Conservation (phyloP, 257 asterid species). For the Perilla frutescens region DNA sequence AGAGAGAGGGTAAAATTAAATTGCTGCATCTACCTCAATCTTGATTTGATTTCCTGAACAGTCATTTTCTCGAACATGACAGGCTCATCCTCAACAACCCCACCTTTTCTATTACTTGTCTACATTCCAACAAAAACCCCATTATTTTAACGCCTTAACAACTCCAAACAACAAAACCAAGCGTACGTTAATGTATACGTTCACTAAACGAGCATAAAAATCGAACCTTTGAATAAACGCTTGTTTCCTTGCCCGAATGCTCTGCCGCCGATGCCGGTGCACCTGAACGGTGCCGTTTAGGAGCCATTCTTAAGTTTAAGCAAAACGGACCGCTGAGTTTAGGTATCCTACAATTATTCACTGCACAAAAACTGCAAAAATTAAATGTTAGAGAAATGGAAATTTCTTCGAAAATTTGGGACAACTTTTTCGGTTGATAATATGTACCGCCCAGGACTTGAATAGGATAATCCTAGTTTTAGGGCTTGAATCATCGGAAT, state of each 20-base stretch:
- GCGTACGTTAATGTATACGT: not conserved
- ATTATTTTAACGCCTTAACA: not conserved
- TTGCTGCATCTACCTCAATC: slow-evolving; percentile 53
- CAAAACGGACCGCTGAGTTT: slow-evolving; percentile 29
- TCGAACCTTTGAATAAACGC: slow-evolving; percentile 38
- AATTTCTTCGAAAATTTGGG: not conserved
- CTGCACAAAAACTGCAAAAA: slow-evolving; percentile 51
- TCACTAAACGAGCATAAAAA: not conserved
- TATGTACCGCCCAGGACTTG: slow-evolving; percentile 40
- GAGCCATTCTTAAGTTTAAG: slow-evolving; percentile 54
- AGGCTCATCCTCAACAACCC: slow-evolving; percentile 50
- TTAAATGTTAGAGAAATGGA: slow-evolving; percentile 31
- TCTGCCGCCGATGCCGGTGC: slow-evolving; percentile 41
- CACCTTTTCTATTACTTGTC: slow-evolving; percentile 42
- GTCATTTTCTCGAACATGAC: slow-evolving; percentile 62
- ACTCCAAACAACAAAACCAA: slow-evolving; percentile 9
- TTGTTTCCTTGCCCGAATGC: slow-evolving; percentile 31
- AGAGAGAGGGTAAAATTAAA: not conserved
- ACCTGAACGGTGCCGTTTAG: slow-evolving; percentile 46
- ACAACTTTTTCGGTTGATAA: not conserved
- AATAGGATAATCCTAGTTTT: slow-evolving; percentile 50
- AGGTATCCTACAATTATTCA: slow-evolving; percentile 38
- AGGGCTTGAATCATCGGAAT: slow-evolving; percentile 59
- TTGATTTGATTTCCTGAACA: slow-evolving; percentile 67
- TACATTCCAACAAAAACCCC: slow-evolving; percentile 37